Evolutionary conservation across 805 yeast genomes (phyloP), one percentile per base, ranked within the genome.

Genomic region (Kodamaea fukazawae): DNA sequence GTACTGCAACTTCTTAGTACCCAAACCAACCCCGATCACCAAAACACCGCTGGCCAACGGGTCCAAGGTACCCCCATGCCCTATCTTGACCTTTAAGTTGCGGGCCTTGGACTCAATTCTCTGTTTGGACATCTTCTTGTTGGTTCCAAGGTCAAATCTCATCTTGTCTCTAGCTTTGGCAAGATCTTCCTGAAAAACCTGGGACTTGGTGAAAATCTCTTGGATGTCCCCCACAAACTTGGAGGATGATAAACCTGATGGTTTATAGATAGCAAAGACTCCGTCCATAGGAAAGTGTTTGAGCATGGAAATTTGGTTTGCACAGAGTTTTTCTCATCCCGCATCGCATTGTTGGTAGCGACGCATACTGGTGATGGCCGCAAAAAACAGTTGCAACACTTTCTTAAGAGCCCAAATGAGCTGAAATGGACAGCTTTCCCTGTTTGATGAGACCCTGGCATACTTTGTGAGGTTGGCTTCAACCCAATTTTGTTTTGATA

Each of bases 1-100:
- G 44, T 76, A 69, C 41, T 79, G 83, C 31, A 93, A 67, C 55
- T 76, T 69, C 58, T 91, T 95, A 2, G 99, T 93, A 2, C 99
- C 99, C 1, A 71, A 46, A 4, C 96, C 96, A n/a, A 93, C 78
- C 4, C 99, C 99, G 40, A 93, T 72, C 2, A 95, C 91, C 30
- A 86, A 61, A 1, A 91, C 90, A 8, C 99, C 99, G n/a, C 89
- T 81, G 0, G 99, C 99, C 31, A 86, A 63, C 0, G 98, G 97
- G 55, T 93, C 99, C 28, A 93, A 68, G 0, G 99, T 93, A 7
- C 99, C 99, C 13, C 99, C 99, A 60, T 93, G 99, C 1, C 99
- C 99, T 71, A 91, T 83, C 55, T 93, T 93, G 25, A 90, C 80
- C 51, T 81, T 81, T 3, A 76, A 66, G 23, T 70, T 70, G 16